Percentiles rank a stretch among this genome's conserved stretches.
Evolutionary conservation across 2,329 filamentous ascomycete species (phyloP).

Genomic region (Diaporthe nobilis): DNA sequence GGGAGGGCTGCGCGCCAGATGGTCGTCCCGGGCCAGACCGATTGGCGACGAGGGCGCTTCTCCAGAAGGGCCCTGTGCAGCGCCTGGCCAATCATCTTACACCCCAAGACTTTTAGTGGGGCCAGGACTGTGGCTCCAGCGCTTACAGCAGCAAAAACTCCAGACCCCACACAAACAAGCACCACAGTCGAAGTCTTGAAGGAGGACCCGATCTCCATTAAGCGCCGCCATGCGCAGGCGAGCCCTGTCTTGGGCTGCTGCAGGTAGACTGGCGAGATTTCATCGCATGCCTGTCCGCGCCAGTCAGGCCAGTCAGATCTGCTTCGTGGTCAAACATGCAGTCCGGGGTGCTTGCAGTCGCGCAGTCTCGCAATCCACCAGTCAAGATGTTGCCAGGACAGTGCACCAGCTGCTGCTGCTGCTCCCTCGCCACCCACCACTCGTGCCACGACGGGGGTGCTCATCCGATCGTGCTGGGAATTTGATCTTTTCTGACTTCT

Average conservation of each 20-base stretch:
- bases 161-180: neutral
- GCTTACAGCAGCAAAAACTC: conserved; percentile 27
- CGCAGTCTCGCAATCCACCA: conserved; percentile 7
- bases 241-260: conserved; percentile 21
- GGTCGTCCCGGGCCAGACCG: conserved; percentile 24
- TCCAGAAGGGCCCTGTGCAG: conserved; percentile 7
- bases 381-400: neutral
- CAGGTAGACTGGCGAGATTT: conserved; percentile 40
- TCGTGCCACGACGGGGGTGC: neutral
- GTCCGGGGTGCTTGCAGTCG: conserved; percentile 2
- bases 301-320: conserved; percentile 40
- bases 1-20: conserved; percentile 38
- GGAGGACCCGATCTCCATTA: conserved; percentile 21
- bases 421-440: neutral
- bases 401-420: neutral
- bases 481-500: conserved; percentile 7
- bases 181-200: neutral
- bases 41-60: conserved; percentile 40
- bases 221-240: conserved; percentile 37
- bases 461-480: neutral
- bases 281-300: conserved; percentile 38
- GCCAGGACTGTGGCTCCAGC: neutral
- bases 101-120: conserved; percentile 13
- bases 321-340: conserved; percentile 36
- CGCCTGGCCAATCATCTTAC: conserved; percentile 38